Base-by-base conservation (phyloP, 495 filamentous ascomycete genomes). In the Xylaria flabelliformis region DNA sequence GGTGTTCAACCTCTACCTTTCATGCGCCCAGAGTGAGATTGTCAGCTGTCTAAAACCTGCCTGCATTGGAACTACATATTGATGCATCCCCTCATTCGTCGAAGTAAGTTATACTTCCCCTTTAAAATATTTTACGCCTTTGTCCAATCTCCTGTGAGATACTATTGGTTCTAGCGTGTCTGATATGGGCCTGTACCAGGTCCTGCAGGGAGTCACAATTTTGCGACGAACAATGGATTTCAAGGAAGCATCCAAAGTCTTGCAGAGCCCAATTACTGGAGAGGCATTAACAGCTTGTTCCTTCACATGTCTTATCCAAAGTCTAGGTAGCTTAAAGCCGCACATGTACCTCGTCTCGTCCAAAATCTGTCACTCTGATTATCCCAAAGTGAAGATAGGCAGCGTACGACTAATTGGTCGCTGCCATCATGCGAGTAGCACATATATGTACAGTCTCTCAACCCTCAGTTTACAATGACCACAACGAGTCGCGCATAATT, bases 131-230 rank as follows among this genome's bases (percentile, higher is more conserved):
- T 3, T 19, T 41, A 5, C 7, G 19, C 58, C 19, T 41, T 41
- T 24, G 34, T 62, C 58, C 58, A 62, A 39, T 62, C 15, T 62
- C 58, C 24, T 34, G 34, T 13, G 58, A 62, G 15, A n/a, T 21
- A n/a, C 34, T n/a, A 63, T 63, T 63, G 39, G 59, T 26, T 63
- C 19, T n/a, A 15, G 3, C 34, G 10, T 5, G 1, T 42, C 61
- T 44, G 39, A 24, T 41, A 26, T n/a, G 6, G 9, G n/a, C 6
- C 26, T 2, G 10, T 24, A 5, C 36, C 36, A 12, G 1, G 12
- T 63, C 4, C 12, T 26, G 12, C 32, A 62, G 2, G 7, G 19
- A 39, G 34, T 19, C 34, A 62, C 34, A 32, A 4, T 21, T 34
- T 39, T 17, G 39, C n/a, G n/a, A 15, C 3, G 12, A n/a, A 39